A percentile compares a stretch with the other conserved stretches of the same genome.
These are phyloP conservation scores for Saccharomycopsis sp. DNA, from an alignment of 805 yeast genomes.

Conservation along the genomic window DNA sequence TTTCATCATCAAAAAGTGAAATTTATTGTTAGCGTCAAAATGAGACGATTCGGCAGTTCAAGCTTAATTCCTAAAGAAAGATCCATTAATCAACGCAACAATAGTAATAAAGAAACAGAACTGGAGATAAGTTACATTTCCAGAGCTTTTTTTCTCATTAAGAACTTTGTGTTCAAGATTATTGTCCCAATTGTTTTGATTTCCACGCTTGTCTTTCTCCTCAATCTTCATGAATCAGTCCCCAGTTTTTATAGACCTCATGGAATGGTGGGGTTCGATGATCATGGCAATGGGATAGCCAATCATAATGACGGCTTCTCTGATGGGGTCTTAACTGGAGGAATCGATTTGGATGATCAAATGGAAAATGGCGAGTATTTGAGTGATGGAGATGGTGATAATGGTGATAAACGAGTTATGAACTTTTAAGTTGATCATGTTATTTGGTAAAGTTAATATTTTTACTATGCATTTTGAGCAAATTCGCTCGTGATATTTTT, in stretches of 20 bases:
- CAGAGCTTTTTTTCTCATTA: slow-evolving; percentile 11
- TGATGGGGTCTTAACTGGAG: not conserved
- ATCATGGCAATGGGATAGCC: slow-evolving; percentile 7
- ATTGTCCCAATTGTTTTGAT: slow-evolving; percentile 15
- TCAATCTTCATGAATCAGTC: not conserved
- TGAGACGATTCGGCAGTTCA: too few relatives aligned
- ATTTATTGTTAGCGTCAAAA: too few relatives aligned
- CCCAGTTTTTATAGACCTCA: not conserved
- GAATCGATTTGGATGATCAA: not conserved
- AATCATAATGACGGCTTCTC: slow-evolving; percentile 14
- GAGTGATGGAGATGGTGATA: not conserved
- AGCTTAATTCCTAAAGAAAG: too few relatives aligned
- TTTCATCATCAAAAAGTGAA: too few relatives aligned
- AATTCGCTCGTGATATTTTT: too few relatives aligned
- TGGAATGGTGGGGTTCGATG: not conserved
- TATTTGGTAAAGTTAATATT: too few relatives aligned
- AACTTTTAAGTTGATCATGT: too few relatives aligned
- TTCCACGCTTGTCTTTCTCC: slow-evolving; percentile 9
- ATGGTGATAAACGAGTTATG: not conserved
- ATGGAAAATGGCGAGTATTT: not conserved
- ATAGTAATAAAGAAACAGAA: too few relatives aligned
- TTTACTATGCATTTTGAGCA: too few relatives aligned
- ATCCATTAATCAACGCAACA: too few relatives aligned
- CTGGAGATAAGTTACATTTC: too few relatives aligned
- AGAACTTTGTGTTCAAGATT: slow-evolving; percentile 15